These are phyloP conservation scores for Podospora fimiseda DNA, from an alignment of 495 filamentous ascomycete species.

Conservation along the genomic window DNA sequence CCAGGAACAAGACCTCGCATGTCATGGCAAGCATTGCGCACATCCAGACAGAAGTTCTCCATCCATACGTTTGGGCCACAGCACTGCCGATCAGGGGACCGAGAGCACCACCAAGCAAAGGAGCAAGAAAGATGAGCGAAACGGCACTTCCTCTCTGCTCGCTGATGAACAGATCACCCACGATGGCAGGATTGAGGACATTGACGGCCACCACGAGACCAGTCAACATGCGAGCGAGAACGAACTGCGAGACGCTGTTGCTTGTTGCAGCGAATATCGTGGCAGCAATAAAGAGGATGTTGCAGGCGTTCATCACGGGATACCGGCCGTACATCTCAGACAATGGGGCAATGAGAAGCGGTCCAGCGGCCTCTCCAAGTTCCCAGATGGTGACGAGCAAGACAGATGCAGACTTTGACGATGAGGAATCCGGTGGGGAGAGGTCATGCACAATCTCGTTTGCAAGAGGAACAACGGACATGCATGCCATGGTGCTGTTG, in stretches of 20 bases:
- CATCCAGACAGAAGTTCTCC: conserved; percentile 52
- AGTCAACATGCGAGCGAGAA: conserved; percentile 44
- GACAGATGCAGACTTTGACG: conserved; percentile 40
- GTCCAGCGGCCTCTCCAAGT: conserved; percentile 50
- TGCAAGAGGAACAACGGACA: conserved; percentile 48
- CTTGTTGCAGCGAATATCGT: conserved; percentile 40
- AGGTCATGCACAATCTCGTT: conserved; percentile 44
- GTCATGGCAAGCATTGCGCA: conserved; percentile 41
- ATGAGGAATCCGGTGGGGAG: conserved; percentile 20
- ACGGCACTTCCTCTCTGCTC: conserved; percentile 49
- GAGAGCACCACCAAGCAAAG: conserved; percentile 44
- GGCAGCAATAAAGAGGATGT: conserved; percentile 44
- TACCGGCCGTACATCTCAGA: conserved; percentile 52
- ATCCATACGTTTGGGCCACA: conserved; percentile 53
- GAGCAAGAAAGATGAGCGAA: conserved; percentile 43
- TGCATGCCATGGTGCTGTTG: conserved; percentile 49
- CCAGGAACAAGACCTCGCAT: conserved; percentile 42
- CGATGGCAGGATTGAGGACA: conserved; percentile 52
- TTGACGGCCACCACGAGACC: conserved; percentile 48
- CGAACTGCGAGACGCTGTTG: conserved; percentile 35
- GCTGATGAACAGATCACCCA: conserved; percentile 50
- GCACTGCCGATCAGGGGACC: conserved; percentile 56
- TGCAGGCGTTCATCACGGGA: conserved; percentile 47
- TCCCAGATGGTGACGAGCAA: conserved; percentile 56
- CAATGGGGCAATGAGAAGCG: conserved; percentile 53